Evolutionary conservation across 305 asterid genomes (phyloP).

Genomic region (Fraxinus angustifolia): DNA sequence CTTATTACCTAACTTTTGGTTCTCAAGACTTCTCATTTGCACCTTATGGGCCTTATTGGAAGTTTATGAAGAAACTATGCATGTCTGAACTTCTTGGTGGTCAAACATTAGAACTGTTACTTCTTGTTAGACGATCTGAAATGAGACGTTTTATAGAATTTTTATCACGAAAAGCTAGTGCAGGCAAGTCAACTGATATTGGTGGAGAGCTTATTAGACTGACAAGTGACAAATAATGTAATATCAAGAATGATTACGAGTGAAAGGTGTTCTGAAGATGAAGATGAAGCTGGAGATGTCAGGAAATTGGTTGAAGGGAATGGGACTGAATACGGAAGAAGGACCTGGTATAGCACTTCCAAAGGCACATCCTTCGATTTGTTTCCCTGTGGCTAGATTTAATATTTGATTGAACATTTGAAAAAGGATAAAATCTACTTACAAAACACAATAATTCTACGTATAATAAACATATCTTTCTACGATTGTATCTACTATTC

Average conservation of each 20-base stretch:
- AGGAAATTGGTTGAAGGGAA: constrained; percentile 33
- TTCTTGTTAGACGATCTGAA: constrained; percentile 51
- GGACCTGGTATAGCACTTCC: constrained; percentile 39
- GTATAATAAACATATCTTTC: background rate
- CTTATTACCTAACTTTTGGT: constrained; percentile 58
- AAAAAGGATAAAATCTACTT: background rate
- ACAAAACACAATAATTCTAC: background rate
- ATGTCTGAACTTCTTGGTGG: constrained; percentile 73
- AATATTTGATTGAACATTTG: background rate
- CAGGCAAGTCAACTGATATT: constrained; percentile 37
- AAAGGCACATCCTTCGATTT: constrained; percentile 38
- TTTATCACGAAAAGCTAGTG: constrained; percentile 28
- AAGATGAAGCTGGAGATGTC: constrained; percentile 36
- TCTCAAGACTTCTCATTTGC: constrained; percentile 69
- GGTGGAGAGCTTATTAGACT: constrained; percentile 54
- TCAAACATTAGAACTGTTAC: constrained; percentile 45
- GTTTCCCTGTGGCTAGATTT: constrained; percentile 30
- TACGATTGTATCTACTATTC: background rate
- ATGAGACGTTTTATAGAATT: constrained; percentile 23
- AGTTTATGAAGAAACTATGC: constrained; percentile 74
- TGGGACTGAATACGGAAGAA: constrained; percentile 36
- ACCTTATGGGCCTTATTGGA: constrained; percentile 67
- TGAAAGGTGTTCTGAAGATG: constrained; percentile 36
- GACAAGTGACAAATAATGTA: constrained; percentile 39
- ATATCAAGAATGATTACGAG: constrained; percentile 46